These are phyloP conservation scores for Bolboschoenoplectus hybrid DNA, from an alignment of 202 grass and related monocot species.

Conservation along the genomic window DNA sequence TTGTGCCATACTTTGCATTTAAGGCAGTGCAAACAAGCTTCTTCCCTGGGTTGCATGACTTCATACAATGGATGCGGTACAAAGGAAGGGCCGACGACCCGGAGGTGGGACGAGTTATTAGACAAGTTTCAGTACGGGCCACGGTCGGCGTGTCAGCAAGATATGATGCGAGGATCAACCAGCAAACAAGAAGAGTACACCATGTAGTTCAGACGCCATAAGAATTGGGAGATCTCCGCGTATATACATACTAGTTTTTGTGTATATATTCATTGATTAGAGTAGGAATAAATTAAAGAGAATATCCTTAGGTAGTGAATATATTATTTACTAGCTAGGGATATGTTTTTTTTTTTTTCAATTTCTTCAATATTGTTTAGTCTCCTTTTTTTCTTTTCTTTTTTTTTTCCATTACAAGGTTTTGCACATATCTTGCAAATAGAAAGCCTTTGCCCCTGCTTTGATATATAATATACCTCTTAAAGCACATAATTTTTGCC, in stretches of 20 bases:
- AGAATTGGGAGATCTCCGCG: not conserved
- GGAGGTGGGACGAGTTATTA: constrained; percentile 54
- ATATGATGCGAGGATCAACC: constrained; percentile 48
- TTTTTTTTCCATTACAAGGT: not conserved
- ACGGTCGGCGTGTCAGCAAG: constrained; percentile 70
- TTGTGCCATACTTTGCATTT: constrained; percentile 64
- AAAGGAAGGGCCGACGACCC: constrained; percentile 26
- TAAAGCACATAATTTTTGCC: too few relatives aligned
- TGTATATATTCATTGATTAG: constrained; percentile 32
- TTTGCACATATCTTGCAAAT: constrained; percentile 39
- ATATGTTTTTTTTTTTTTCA: not conserved
- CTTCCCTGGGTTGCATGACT: constrained; percentile 77
- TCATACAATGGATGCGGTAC: constrained; percentile 67
- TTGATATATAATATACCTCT: not conserved
- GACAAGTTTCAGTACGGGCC: constrained; percentile 65
- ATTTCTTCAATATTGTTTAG: constrained; percentile 7
- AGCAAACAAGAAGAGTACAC: constrained; percentile 41
- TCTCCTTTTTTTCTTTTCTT: not conserved
- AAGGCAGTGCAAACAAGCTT: constrained; percentile 53
- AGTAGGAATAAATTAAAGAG: constrained; percentile 28
- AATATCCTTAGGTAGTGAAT: constrained; percentile 15
- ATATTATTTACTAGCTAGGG: too few relatives aligned
- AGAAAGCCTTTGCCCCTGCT: constrained; percentile 2
- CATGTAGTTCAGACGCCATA: constrained; percentile 28
- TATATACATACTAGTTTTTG: constrained; percentile 27